Evolutionary conservation across 1,139 yeast genomes (phyloP).

Genomic region (Kurtzmaniella quercitrusa): DNA sequence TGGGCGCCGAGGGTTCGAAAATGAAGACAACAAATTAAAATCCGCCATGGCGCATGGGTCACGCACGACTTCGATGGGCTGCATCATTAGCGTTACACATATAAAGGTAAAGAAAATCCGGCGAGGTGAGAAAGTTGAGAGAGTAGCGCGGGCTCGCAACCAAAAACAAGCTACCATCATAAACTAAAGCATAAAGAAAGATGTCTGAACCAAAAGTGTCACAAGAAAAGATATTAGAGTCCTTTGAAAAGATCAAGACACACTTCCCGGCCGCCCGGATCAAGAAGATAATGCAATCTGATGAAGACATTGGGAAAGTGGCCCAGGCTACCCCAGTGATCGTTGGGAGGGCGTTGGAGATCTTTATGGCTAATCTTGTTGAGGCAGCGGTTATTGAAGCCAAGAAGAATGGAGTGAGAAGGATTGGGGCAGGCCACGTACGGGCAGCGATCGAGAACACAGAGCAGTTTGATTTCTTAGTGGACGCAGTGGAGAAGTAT

Average conservation of each 20-base stretch:
- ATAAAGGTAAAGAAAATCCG: neutral
- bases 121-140: neutral
- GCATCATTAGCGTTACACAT: neutral
- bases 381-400: constrained; percentile 83
- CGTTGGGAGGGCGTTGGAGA: constrained; percentile 90
- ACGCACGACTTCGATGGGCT: neutral
- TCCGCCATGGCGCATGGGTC: neutral
- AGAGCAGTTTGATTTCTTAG: constrained; percentile 89
- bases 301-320: constrained; percentile 96
- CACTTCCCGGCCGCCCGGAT: constrained; percentile 97
- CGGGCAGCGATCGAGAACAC: constrained; percentile 79
- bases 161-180: neutral
- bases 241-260: constrained; percentile 66
- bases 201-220: constrained; percentile 19
- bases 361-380: constrained; percentile 85
- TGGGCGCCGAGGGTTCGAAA: neutral
- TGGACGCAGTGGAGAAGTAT: constrained; percentile 66
- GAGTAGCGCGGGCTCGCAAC: neutral
- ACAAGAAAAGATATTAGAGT: constrained; percentile 26
- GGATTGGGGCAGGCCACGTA: constrained; percentile 80
- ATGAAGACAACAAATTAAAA: neutral
- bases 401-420: constrained; percentile 66
- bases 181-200: too few species aligned
- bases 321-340: constrained; percentile 98
- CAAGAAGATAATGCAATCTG: constrained; percentile 95